Base-by-base conservation (phyloP, 2,329 filamentous ascomycete genomes). In the Colletotrichum tabaci region DNA sequence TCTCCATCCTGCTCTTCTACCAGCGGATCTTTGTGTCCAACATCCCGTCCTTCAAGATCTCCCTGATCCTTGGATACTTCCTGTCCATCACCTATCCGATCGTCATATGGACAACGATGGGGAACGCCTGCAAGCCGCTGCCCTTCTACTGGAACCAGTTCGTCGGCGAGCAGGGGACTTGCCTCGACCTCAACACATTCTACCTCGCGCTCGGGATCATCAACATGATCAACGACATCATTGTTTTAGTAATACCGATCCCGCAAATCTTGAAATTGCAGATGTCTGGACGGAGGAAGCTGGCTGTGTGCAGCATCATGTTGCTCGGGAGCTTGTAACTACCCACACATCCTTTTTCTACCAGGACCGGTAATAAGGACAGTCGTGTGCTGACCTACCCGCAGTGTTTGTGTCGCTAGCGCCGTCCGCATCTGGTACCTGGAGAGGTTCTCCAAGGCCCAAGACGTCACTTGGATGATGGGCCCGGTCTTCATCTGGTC, bases 401-500 rank as follows among this genome's bases (percentile, higher is more conserved):
- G 35, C 18, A 72, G 69, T 16, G 69, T 72, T 13, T 68, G 69
- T 42, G 53, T 72, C 9, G 65, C 69, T 46, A 72, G 69, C 8
- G n/a, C 64, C 3, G 38, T 72, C 21, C 65, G 69, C 12, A 72
- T 68, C n/a, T 60, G 40, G 26, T 64, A 64, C 15, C 65, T 72
- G 3, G 26, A 68, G 16, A 55, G n/a, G 4, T 72, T 74, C 64
- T 64, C 66, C 21, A 57, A 49, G 8, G 53, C 64, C 23, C 23
- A 52, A 16, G 67, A 73, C 47, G 7, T 73, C 26, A 74, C 67
- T 6, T 73, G 61, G 46, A 52, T 67, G 12, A 74, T 74, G 73
- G 71, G 71, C 4, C 67, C 67, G 21, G 67, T 74, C 23, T 73
- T 80, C 23, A 80, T 80, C 74, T 84, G 81, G 80, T 83, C 82